Base-by-base conservation (phyloP, 2,329 filamentous ascomycete genomes). In the Plenodomus tracheiphilus region DNA sequence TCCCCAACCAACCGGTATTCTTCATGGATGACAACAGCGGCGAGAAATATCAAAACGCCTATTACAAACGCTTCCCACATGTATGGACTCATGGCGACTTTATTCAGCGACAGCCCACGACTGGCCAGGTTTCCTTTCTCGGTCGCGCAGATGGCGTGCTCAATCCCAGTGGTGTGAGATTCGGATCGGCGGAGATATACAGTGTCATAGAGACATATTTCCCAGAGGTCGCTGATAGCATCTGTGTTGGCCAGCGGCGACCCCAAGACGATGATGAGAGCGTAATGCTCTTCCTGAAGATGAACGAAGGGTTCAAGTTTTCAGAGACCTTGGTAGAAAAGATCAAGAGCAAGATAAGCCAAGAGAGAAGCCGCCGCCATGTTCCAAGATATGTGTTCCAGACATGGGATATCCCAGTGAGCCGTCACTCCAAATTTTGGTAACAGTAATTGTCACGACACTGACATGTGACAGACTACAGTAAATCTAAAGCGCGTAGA, bases 71-170 rank as follows among this genome's bases (percentile, higher is more conserved):
- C 6, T 79, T 76, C 46, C 75, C 76, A 11, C 66, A 84, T 46
- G 88, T 89, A 1, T 94, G 89, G 90, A 87, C 88, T 0, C 90
- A 94, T 55, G 89, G 89, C 18, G 90, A 94, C 64, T 93, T 92
- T 67, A 85, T 89, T 61, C 80, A 81, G 30, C 75, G 88, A 13
- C 84, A 93, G 62, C 88, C 88, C 0, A 56, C 73, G 3, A 92
- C 88, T 1, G 81, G 83, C 6, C 81, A 83, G 39, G 68, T 91
- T 5, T 68, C 81, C 11, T 86, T 92, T 58, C 79, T 89, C 0
- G 88, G 88, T 1, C 79, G 88, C 1, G 86, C 79, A 4, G 89
- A 94, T 63, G 89, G 89, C 11, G 89, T 94, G 2, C 74, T 94
- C 43, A 94, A 94, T 65, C 89, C 89, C 0, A 85, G 81, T 6